Base-by-base conservation (phyloP, 208 protist species). In the Crithidia fasciculata region DNA sequence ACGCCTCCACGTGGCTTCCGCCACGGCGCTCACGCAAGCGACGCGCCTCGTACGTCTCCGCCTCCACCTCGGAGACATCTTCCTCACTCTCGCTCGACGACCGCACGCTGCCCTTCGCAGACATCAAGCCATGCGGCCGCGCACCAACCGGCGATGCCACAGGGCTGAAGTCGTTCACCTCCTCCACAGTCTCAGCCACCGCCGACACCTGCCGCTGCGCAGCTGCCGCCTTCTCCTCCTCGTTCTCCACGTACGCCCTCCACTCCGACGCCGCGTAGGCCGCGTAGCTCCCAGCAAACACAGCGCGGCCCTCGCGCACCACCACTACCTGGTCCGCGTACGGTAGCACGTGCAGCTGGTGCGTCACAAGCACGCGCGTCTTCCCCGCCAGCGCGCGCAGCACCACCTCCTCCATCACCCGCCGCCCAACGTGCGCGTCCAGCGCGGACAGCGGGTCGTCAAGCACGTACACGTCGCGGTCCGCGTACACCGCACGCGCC, bases 351-450 rank as follows among this genome's bases (percentile, higher is more conserved):
- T 98, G 95, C 37, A 98, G 58, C 69, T 97, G 91, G 83, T 99
- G 96, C 15, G 97, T 99, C 12, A 97, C 93, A 0, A 99, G 80
- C 2, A 99, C 58, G 9, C 92, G 81, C 4, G 96, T 98, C 67
- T 93, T 97, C 40, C 72, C 65, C 8, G 67, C 65, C 47, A 99
- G 74, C 12, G 69, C 37, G 15, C 92, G 53, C 43, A 81, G 43
- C 39, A 93, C 55, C 49, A 80, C 72, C 64, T 91, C 82, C 12
- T 65, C 69, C 73, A 95, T 78, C 37, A 96, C 80, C 9, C 69
- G 76, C 45, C 81, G 72, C n/a, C 83, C 85, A 4, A 98, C 94
- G 53, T 96, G 83, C 16, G 84, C 92, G 78, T 99, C 97, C 39
- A 99, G 90, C 10, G 97, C 94, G 16, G 28, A 28, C 28, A 28